phyloP scores from a whole-genome alignment of 139 green algal species.

The Coelastrella sp. region DNA sequence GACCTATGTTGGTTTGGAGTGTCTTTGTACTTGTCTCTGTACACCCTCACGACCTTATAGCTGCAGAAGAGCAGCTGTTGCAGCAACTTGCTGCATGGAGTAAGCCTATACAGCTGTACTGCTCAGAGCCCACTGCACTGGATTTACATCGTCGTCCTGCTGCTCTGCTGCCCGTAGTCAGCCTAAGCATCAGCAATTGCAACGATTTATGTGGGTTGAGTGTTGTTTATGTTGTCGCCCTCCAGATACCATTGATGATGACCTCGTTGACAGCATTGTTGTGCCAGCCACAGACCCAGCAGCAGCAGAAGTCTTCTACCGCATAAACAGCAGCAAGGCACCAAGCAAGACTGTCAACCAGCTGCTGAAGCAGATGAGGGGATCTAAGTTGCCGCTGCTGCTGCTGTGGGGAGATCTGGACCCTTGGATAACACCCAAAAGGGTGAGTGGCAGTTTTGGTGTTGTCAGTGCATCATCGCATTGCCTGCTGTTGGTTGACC shows the following conservation, averaged over 20 bases:
- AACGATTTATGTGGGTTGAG: no score
- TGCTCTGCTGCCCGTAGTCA: no score
- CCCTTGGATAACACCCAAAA: conserved; percentile 80
- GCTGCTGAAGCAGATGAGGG: conserved; percentile 44
- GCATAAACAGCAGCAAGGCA: conserved; percentile 66
- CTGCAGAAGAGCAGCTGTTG: no score
- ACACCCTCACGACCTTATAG: no score
- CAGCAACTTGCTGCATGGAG: no score
- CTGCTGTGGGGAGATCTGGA: conserved; percentile 82
- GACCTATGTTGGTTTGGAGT: no score
- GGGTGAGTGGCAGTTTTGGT: conserved; percentile 40
- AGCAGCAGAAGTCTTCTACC: conserved; percentile 84
- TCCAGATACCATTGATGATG: conserved; percentile 40
- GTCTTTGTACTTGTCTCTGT: no score
- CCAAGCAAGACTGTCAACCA: neutral
- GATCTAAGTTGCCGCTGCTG: conserved; percentile 67
- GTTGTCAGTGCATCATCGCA: neutral
- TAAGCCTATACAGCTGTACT: no score
- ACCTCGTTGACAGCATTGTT: conserved; percentile 53
- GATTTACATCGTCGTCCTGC: no score
- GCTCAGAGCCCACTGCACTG: no score
- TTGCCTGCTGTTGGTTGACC: no score
- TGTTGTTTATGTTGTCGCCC: neutral
- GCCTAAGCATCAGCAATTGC: neutral
- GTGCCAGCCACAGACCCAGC: conserved; percentile 69